Evolutionary conservation across 768 basidiomycete genomes (phyloP).

Genomic region (Suillus ampliporus): DNA sequence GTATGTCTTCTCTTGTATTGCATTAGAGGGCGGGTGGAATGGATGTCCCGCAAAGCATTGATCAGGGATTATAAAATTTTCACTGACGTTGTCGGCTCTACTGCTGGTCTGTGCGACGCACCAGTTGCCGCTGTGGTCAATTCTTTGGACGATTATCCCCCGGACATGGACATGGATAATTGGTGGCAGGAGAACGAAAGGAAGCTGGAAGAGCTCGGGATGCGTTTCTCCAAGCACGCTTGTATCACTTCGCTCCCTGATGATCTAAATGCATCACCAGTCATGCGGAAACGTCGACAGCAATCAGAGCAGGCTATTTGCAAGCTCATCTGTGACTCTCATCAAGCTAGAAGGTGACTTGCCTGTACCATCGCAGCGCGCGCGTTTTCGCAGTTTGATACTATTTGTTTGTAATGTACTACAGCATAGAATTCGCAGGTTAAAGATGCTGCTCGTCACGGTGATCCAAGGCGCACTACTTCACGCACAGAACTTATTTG

Average conservation of each 20-base stretch:
- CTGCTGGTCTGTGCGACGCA: constrained; percentile 16
- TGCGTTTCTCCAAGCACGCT: constrained; percentile 39
- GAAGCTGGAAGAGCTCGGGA: constrained; percentile 23
- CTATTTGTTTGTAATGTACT: no score
- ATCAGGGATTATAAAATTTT: constrained; percentile 39
- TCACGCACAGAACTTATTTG: no score
- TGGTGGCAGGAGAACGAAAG: constrained; percentile 40
- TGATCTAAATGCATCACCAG: constrained; percentile 12
- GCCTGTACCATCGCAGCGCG: no score
- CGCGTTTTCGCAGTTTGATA: no score
- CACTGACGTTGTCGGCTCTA: constrained; percentile 13
- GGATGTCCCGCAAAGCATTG: constrained; percentile 27
- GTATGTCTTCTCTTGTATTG: constrained; percentile 39
- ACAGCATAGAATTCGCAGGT: no score
- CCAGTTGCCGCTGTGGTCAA: constrained; percentile 47
- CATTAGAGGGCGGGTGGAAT: constrained; percentile 36
- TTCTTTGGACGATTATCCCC: constrained; percentile 41
- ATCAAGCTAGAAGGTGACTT: no score
- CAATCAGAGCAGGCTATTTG: no score
- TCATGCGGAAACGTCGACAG: no score
- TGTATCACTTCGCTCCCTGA: constrained; percentile 40
- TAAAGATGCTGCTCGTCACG: no score
- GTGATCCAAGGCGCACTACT: no score
- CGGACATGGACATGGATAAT: constrained; percentile 39
- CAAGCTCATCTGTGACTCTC: no score